phyloP scores from a whole-genome alignment of 2,329 filamentous ascomycete genomes.

The Diaporthe sp. region DNA sequence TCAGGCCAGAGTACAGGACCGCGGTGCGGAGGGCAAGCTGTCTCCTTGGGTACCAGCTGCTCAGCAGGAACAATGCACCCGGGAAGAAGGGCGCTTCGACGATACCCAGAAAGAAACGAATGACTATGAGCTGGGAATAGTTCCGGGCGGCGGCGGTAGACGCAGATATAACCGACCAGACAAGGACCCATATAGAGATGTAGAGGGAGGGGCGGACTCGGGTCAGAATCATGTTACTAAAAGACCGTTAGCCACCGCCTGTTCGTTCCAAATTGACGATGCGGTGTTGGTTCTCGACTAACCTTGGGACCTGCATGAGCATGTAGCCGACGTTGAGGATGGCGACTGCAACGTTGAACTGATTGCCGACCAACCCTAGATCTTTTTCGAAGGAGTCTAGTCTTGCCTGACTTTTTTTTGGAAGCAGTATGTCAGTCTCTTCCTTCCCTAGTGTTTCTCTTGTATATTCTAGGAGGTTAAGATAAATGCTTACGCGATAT shows the following conservation, averaged over 20 bases:
- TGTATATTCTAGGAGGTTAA: background rate
- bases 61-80: slow-evolving; percentile 66
- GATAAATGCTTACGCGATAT: background rate
- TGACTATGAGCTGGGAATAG: slow-evolving; percentile 57
- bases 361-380: background rate
- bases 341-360: slow-evolving; percentile 30
- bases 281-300: slow-evolving; percentile 30
- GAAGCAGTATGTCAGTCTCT: slow-evolving; percentile 44
- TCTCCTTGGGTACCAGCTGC: slow-evolving; percentile 75
- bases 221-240: slow-evolving; percentile 60
- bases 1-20: slow-evolving; percentile 70
- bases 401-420: slow-evolving; percentile 45
- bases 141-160: slow-evolving; percentile 57
- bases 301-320: slow-evolving; percentile 58
- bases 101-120: slow-evolving; percentile 58
- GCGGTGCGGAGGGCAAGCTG: slow-evolving; percentile 74
- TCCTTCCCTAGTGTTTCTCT: background rate
- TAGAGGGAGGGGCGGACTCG: slow-evolving; percentile 51
- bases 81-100: slow-evolving; percentile 57
- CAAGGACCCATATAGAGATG: slow-evolving; percentile 52
- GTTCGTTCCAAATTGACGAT: slow-evolving; percentile 40
- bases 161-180: slow-evolving; percentile 56
- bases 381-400: slow-evolving; percentile 17
- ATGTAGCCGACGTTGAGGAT: slow-evolving; percentile 53
- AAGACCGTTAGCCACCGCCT: slow-evolving; percentile 43